Evolutionary conservation across 495 filamentous ascomycete species (phyloP).

Genomic region (Penicillium coffeae): DNA sequence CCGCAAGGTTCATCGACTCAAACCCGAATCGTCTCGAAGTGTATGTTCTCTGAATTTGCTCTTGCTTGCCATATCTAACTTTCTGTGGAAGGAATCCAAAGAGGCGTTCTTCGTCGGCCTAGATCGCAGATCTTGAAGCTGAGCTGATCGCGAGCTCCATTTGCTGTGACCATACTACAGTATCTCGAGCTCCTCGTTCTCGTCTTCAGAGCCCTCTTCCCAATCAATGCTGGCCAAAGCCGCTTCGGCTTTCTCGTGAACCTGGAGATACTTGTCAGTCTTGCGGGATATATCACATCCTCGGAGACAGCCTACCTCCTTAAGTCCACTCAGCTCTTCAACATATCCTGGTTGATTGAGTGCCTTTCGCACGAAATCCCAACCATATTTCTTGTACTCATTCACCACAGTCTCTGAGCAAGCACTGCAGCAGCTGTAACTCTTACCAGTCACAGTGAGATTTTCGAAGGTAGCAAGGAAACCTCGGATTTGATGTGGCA

Average conservation of each 20-base stretch:
- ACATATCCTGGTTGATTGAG: constrained; percentile 83
- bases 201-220: constrained; percentile 55
- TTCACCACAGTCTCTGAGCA: constrained; percentile 74
- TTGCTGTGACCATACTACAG: constrained; percentile 11
- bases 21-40: constrained; percentile 83
- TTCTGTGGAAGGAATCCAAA: constrained; percentile 68
- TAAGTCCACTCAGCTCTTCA: constrained; percentile 83
- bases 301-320: constrained; percentile 58
- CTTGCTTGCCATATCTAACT: constrained; percentile 1
- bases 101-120: constrained; percentile 85
- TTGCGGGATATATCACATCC: neutral
- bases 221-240: constrained; percentile 57
- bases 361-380: constrained; percentile 85
- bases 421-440: constrained; percentile 88
- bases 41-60: constrained; percentile 46
- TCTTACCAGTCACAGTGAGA: constrained; percentile 71
- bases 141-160: too few species aligned
- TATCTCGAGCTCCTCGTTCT: constrained; percentile 38
- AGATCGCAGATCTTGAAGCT: constrained; percentile 40
- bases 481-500: constrained; percentile 91
- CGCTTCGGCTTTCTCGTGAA: constrained; percentile 74
- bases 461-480: constrained; percentile 86
- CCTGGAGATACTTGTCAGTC: constrained; percentile 34
- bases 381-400: constrained; percentile 70
- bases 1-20: constrained; percentile 72